phyloP scores from a whole-genome alignment of 352 stramenopile species.

The Phytophthora capsici region DNA sequence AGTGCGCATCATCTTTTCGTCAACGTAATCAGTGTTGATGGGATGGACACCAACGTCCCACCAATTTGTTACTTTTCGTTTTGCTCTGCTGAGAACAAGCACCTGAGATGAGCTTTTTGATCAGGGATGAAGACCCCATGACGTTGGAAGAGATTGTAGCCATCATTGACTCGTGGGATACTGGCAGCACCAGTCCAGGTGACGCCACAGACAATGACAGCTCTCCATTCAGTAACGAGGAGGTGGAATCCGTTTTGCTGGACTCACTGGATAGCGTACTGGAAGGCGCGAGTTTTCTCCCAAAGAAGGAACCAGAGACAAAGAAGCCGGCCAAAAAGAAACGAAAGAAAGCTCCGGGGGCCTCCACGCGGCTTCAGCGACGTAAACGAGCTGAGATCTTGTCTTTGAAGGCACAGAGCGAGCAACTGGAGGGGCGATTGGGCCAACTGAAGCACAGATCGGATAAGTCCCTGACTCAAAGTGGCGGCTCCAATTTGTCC shows the following conservation, averaged over 20 bases:
- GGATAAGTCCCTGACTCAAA: neutral
- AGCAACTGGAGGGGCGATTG: constrained; percentile 27
- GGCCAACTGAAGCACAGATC: constrained; percentile 9
- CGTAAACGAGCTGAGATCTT: constrained; percentile 23
- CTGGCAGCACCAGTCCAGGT: neutral
- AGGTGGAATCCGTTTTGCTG: constrained; percentile 16
- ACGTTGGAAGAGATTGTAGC: constrained; percentile 34
- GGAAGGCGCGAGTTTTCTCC: constrained; percentile 12
- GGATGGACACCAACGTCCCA: neutral
- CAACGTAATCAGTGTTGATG: constrained; percentile 9
- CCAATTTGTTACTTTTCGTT: constrained; percentile 16
- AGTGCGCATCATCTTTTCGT: constrained; percentile 9
- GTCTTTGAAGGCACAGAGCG: constrained; percentile 15
- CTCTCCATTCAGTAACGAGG: constrained; percentile 18
- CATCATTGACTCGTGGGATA: constrained; percentile 40
- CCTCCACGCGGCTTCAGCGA: constrained; percentile 31
- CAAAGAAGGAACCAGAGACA: neutral
- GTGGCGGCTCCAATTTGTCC: neutral
- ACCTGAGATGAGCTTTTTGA: constrained; percentile 16
- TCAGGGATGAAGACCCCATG: constrained; percentile 6
- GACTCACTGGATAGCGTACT: constrained; percentile 22
- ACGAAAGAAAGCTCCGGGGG: constrained; percentile 19
- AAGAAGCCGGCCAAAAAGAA: constrained; percentile 14
- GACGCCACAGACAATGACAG: constrained; percentile 15
- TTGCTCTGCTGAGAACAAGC: neutral